Evolutionary conservation across 2,329 filamentous ascomycete genomes (phyloP).

Genomic region (Fusarium dlaminii): DNA sequence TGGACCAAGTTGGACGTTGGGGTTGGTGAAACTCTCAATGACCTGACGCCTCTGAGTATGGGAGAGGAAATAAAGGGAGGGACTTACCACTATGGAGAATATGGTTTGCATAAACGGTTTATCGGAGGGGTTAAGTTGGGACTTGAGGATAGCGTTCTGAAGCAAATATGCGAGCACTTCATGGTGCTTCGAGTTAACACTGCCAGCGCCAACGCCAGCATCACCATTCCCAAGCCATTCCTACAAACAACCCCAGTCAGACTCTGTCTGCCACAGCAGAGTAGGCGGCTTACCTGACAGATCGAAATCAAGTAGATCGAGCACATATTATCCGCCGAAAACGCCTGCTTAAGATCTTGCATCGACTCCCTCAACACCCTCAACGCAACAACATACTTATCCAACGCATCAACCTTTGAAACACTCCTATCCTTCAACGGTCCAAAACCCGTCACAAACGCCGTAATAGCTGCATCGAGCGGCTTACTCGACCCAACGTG

Average conservation of each 20-base stretch:
- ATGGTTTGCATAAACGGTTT: not conserved
- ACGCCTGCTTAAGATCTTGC: not conserved
- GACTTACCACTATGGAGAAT: not conserved
- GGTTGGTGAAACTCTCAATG: slow-evolving; percentile 2
- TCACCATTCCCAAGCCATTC: slow-evolving; percentile 3
- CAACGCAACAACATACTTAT: slow-evolving; percentile 3
- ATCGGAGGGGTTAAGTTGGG: not conserved
- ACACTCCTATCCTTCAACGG: not conserved
- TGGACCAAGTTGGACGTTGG: not conserved
- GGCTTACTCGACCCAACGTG: not conserved
- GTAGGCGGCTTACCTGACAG: not conserved
- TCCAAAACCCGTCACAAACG: not conserved
- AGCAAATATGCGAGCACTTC: not conserved
- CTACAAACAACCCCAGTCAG: not conserved
- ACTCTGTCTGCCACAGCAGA: accelerated
- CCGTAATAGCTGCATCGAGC: slow-evolving; percentile 2
- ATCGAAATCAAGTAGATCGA: slow-evolving; percentile 2
- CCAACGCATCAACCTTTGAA: not conserved
- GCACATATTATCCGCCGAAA: slow-evolving; percentile 9
- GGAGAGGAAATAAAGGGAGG: accelerated
- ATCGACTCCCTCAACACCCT: not conserved
- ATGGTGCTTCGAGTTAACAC: not conserved
- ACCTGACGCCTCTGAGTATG: not conserved
- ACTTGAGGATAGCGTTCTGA: not conserved
- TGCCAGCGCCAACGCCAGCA: accelerated